Evolutionary conservation across 2,329 filamentous ascomycete species (phyloP), one percentile per base, ranked within the genome.

Genomic region (Aureobasidium vineae): DNA sequence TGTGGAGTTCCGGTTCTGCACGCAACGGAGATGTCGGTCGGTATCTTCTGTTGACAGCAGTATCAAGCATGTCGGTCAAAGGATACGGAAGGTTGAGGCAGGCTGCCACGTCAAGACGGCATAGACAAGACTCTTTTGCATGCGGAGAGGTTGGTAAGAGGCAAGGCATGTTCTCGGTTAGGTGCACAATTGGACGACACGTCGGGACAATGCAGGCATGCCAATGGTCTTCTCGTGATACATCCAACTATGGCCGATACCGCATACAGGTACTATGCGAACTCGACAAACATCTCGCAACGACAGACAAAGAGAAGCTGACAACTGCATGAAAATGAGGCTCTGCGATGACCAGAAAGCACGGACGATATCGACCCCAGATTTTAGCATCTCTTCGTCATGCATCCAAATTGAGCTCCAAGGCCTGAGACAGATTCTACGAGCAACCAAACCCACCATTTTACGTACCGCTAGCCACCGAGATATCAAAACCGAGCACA

Each of bases 381-480:
- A 54, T 63, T 52, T 41, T 31, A 21, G 57, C 43, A 49, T 38
- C 49, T 54, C 36, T 40, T 64, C 61, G 61, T 64, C 61, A 64
- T 64, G 47, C 33, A 59, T 59, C 31, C 15, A 6, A n/a, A 15
- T 11, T 28, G 54, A 63, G 33, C 45, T 38, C 7, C 57, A 49
- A 40, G 10, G 8, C 13, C 5, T 3, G 3, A 16, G 19, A 36
- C 33, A 16, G 33, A 36, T 36, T 36, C 33, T 36, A 36, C 33
- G 33, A 54, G n/a, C 50, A 36, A 15, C 21, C 16, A 23, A 36
- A 36, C 11, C 38, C 13, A 31, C 19, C 36, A 28, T 41, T 33
- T 5, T n/a, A 45, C 13, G 16, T 5, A 23, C 13, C 19, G 4
- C 40, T 19, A 36, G 45, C 26, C 13, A 16, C 43, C 10, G 15